A percentile compares a stretch with the other conserved stretches of the same genome.
Evolutionary conservation across 352 stramenopile species (phyloP).

Genomic region (Thraustochytrium striatum): DNA sequence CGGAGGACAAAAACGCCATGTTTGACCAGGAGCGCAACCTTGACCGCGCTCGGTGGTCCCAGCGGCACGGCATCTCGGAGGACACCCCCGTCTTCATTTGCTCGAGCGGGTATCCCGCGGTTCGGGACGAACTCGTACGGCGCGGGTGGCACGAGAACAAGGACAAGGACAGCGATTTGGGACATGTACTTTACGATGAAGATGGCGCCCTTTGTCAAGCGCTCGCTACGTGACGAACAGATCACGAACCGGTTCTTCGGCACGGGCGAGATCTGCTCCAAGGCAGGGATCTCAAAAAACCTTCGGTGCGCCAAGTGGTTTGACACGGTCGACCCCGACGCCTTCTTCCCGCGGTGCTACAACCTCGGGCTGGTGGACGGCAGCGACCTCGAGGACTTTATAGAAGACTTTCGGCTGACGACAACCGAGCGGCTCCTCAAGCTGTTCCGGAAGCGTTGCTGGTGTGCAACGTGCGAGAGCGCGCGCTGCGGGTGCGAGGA

Average conservation of each 20-base stretch:
- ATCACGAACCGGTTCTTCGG: slow-evolving; percentile 47
- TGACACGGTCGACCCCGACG: slow-evolving; percentile 69
- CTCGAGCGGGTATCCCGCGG: slow-evolving; percentile 23
- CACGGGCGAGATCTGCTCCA: slow-evolving; percentile 58
- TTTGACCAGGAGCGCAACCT: slow-evolving; percentile 19
- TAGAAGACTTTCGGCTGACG: slow-evolving; percentile 81
- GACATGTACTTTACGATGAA: slow-evolving; percentile 44
- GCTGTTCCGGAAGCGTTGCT: slow-evolving; percentile 47
- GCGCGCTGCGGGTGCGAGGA: background rate
- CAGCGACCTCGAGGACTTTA: slow-evolving; percentile 72
- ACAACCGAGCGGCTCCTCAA: slow-evolving; percentile 76
- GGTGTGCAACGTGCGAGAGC: background rate
- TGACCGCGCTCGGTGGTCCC: slow-evolving; percentile 31
- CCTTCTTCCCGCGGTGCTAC: slow-evolving; percentile 78
- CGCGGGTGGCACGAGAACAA: slow-evolving; percentile 45
- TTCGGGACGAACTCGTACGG: slow-evolving; percentile 38
- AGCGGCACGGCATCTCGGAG: slow-evolving; percentile 17
- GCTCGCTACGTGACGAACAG: slow-evolving; percentile 23
- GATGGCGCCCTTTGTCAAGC: background rate
- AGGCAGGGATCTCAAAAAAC: slow-evolving; percentile 77
- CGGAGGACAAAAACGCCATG: background rate
- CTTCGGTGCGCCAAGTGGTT: slow-evolving; percentile 72
- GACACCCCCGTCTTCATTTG: slow-evolving; percentile 43
- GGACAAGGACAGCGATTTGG: slow-evolving; percentile 45
- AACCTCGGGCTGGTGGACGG: slow-evolving; percentile 69